These are phyloP conservation scores for Russula abietina DNA, from an alignment of 768 basidiomycete genomes.

Conservation along the genomic window DNA sequence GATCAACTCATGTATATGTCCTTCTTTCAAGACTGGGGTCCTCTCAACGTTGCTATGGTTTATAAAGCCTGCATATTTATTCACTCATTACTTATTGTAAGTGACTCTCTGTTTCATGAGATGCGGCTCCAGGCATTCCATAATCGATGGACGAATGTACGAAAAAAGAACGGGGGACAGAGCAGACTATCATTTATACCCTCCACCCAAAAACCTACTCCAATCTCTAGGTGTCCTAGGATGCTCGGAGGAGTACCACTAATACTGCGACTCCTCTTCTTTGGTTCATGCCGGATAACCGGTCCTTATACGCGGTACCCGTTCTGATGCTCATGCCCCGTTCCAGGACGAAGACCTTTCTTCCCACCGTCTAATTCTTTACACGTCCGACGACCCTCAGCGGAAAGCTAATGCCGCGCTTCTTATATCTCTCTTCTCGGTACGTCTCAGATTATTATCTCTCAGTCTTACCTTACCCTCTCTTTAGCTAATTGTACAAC, in stretches of 20 bases:
- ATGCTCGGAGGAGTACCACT: background rate
- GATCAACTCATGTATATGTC: constrained; percentile 88
- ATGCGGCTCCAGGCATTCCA: background rate
- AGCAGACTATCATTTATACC: background rate
- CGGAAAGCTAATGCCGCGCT: constrained; percentile 91
- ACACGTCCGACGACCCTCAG: constrained; percentile 79
- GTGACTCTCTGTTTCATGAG: constrained; percentile 3
- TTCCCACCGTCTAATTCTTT: constrained; percentile 76
- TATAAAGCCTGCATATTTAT: constrained; percentile 90
- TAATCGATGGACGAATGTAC: background rate
- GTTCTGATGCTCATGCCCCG: constrained; percentile 15
- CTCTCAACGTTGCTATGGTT: constrained; percentile 86
- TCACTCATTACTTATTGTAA: constrained; percentile 60
- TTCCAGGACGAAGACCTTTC: constrained; percentile 66
- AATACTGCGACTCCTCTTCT: background rate
- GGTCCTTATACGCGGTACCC: constrained; percentile 1
- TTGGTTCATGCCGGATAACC: background rate
- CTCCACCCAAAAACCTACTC: background rate
- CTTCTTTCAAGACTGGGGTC: constrained; percentile 94
- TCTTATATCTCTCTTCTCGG: constrained; percentile 89
- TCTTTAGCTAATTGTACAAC: constrained; percentile 82
- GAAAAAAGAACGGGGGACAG: too few relatives aligned
- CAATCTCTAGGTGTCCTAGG: background rate
- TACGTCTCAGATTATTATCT: constrained; percentile 37
- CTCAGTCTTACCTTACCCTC: background rate